Evolutionary conservation across 202 grass and related monocot genomes (phyloP).

Genomic region (Cymbopogon flexuosus): DNA sequence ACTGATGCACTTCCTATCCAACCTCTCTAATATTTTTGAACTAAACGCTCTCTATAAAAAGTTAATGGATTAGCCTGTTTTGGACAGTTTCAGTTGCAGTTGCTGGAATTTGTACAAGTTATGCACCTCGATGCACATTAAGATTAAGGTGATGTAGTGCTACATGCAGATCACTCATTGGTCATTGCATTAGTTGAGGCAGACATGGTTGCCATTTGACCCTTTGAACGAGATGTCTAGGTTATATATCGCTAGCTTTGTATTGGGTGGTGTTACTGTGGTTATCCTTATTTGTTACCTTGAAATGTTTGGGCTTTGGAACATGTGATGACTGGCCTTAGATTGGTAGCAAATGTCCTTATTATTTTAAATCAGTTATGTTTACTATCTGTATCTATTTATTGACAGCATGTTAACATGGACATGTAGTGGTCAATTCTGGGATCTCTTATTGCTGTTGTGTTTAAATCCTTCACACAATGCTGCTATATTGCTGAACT

Average conservation of each 20-base stretch:
- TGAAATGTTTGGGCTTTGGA: neutral
- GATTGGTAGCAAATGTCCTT: neutral
- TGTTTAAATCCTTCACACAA: neutral
- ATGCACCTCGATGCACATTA: neutral
- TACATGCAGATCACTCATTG: neutral
- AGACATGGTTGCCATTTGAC: neutral
- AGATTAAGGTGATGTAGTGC: neutral
- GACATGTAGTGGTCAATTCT: neutral
- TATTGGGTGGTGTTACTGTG: neutral
- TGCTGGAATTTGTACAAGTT: neutral
- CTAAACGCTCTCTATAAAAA: too few species aligned
- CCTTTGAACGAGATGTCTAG: neutral
- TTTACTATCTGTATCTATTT: neutral
- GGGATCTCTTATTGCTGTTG: neutral
- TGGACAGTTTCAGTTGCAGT: neutral
- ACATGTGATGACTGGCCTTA: neutral
- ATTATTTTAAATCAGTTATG: constrained; percentile 9
- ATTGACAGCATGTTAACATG: neutral
- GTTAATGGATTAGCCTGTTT: neutral
- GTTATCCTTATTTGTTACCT: neutral
- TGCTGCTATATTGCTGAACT: constrained; percentile 1
- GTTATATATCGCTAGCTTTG: neutral
- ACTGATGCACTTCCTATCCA: too few species aligned
- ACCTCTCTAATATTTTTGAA: too few species aligned
- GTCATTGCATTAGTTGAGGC: neutral